phyloP scores from a whole-genome alignment of 1,139 yeast species.

The Candida gigantensis region DNA sequence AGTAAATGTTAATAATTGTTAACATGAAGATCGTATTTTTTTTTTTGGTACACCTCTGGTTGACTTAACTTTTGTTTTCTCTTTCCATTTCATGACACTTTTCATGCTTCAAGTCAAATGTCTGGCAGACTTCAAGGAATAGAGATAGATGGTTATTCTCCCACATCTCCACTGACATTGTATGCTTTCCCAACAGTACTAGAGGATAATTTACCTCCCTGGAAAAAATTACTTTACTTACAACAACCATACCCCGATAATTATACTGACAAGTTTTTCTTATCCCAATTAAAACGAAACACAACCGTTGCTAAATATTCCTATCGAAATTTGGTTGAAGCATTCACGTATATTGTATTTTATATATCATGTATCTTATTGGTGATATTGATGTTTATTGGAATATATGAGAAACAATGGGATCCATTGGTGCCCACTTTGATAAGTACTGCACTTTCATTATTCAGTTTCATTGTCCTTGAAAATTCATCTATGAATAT shows the following conservation, averaged over 20 bases:
- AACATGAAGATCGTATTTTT: no score
- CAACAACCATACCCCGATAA: slow-evolving; percentile 90
- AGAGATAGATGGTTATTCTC: no score
- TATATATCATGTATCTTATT: slow-evolving; percentile 64
- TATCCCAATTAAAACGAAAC: slow-evolving; percentile 76
- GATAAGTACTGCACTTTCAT: slow-evolving; percentile 23
- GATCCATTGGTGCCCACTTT: slow-evolving; percentile 42
- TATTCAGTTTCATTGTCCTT: slow-evolving; percentile 26
- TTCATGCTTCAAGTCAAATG: no score
- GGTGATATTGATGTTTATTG: slow-evolving; percentile 64
- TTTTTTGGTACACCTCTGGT: no score
- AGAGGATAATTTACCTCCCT: slow-evolving; percentile 23
- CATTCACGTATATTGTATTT: slow-evolving; percentile 65
- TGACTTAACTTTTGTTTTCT: no score
- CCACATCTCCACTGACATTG: no score
- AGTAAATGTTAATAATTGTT: no score
- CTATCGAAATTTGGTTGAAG: slow-evolving; percentile 61
- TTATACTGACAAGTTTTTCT: slow-evolving; percentile 78
- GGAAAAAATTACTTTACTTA: slow-evolving; percentile 89
- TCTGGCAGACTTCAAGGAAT: no score
- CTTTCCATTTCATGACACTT: no score
- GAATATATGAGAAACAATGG: slow-evolving; percentile 50
- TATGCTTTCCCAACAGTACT: no score
- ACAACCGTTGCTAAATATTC: slow-evolving; percentile 72
- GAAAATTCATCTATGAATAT: slow-evolving; percentile 16